These are phyloP conservation scores for Dicorynia guianensis DNA, from an alignment of 306 rosid species.

Conservation along the genomic window DNA sequence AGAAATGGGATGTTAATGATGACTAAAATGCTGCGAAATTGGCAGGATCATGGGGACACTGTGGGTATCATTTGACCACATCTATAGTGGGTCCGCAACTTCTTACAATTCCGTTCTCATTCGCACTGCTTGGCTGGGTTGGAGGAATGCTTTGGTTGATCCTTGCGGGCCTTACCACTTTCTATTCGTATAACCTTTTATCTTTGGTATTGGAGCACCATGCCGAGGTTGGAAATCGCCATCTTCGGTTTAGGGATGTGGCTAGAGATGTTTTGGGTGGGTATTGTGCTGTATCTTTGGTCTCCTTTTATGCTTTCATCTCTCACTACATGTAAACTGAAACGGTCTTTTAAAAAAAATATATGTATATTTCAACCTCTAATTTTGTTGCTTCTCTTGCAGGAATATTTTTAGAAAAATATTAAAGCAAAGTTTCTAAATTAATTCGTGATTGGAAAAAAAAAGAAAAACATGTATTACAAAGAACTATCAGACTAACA, in stretches of 20 bases:
- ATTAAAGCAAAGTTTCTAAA: too few relatives aligned
- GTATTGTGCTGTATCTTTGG: too few relatives aligned
- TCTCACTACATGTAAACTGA: too few relatives aligned
- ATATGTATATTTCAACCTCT: too few relatives aligned
- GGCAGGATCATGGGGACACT: constrained; percentile 84
- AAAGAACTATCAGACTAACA: too few relatives aligned
- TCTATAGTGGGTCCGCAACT: constrained; percentile 75
- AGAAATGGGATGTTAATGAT: constrained; percentile 33
- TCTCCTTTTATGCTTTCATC: too few relatives aligned
- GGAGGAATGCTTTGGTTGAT: constrained; percentile 76
- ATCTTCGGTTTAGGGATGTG: constrained; percentile 74
- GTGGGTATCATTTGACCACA: constrained; percentile 88
- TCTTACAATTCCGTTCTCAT: constrained; percentile 69
- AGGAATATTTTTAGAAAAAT: too few relatives aligned
- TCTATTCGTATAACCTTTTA: constrained; percentile 81
- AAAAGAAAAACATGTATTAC: too few relatives aligned
- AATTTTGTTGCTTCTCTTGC: too few relatives aligned
- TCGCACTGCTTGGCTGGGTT: constrained; percentile 74
- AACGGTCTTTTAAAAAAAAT: too few relatives aligned
- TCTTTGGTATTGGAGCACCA: constrained; percentile 78
- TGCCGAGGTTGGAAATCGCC: constrained; percentile 72
- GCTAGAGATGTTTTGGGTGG: constrained; percentile 69
- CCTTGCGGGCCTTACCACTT: constrained; percentile 55
- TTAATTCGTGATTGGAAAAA: too few relatives aligned
- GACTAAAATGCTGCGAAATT: constrained; percentile 11